A percentile compares a stretch with the other conserved stretches of the same genome.
These are phyloP conservation scores for Pelargonium nanum DNA, from an alignment of 345 rosid species.

Conservation along the genomic window DNA sequence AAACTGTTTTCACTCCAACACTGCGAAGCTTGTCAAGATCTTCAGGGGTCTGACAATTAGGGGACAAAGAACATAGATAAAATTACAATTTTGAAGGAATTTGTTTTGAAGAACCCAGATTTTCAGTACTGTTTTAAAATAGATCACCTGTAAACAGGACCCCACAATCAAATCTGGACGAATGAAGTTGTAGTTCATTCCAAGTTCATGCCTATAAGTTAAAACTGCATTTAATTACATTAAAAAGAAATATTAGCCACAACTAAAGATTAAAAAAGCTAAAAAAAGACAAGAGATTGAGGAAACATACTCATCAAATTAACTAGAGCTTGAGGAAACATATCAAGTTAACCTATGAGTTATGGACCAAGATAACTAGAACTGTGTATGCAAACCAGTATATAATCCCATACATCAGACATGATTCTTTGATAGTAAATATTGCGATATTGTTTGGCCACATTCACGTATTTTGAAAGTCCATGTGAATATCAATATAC, in stretches of 20 bases:
- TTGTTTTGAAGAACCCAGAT: background rate
- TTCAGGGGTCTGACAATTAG: conserved; percentile 45
- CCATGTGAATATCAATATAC: background rate
- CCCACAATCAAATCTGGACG: conserved; percentile 85
- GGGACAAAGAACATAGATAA: background rate
- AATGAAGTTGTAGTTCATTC: conserved; percentile 84
- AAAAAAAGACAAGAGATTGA: background rate
- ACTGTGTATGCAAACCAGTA: too few relatives aligned
- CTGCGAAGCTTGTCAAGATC: conserved; percentile 79
- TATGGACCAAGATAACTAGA: too few relatives aligned
- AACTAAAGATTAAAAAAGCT: background rate
- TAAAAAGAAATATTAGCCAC: conserved; percentile 15
- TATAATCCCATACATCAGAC: too few relatives aligned
- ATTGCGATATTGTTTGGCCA: too few relatives aligned
- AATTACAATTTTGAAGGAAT: background rate
- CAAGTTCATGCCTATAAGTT: conserved; percentile 85
- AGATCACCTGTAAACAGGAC: conserved; percentile 79
- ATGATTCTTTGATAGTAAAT: too few relatives aligned
- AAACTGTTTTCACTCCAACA: conserved; percentile 84
- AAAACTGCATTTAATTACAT: conserved; percentile 41
- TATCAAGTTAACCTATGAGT: too few relatives aligned
- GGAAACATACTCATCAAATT: background rate
- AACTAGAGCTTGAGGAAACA: too few relatives aligned
- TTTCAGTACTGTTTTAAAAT: background rate
- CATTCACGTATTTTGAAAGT: background rate